Base-by-base conservation (phyloP, 371 early-diverging fungal genomes). In the Mortierella sp. region DNA sequence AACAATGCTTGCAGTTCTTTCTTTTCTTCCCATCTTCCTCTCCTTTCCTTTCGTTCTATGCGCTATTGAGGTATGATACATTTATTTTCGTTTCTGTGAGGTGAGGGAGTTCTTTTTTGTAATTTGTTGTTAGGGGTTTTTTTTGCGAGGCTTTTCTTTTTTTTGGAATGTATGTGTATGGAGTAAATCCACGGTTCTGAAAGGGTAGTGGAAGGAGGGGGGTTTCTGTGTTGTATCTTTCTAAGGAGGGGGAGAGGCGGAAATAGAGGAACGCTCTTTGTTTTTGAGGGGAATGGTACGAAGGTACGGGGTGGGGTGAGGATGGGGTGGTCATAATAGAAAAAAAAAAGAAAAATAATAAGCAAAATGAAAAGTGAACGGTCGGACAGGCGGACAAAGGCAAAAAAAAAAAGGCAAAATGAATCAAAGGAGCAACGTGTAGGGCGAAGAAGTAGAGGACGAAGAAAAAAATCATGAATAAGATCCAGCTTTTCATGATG, bases 401-500 rank as follows among this genome's bases (percentile, higher is more conserved):
- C 14, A 43, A 75, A 64, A 14, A 70, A 44, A 16, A 43, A 44
- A 70, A 24, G 51, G 50, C 24, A 73, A 44, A 2, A 53, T 24
- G n/a, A 54, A 40, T 40, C 43, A 26, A 26, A 61, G 19, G 31
- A 59, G 14, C 50, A 14, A 50, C 11, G 50, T 26, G 50, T 5
- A 43, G 50, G 31, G 19, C 9, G 13, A 67, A 21, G 40, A 69
- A 53, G 48, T n/a, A 71, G 16, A 5, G 16, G 43, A 10, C 16
- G 6, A 37, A 9, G 48, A 48, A 53, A 46, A 34, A 69, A 31
- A 67, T 67, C 67, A 67, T 67, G 67, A 67, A 37, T 24, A 67
- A 67, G 67, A 67, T 67, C 67, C 67, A 67, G 67, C 67, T 67
- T 40, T 67, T 67, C 55, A 51, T 55, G 73, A 59, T 43, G 31